A percentile compares a stretch with the other conserved stretches of the same genome.
phyloP scores from a whole-genome alignment of 2,329 filamentous ascomycete genomes.

The Curvularia lunata region DNA sequence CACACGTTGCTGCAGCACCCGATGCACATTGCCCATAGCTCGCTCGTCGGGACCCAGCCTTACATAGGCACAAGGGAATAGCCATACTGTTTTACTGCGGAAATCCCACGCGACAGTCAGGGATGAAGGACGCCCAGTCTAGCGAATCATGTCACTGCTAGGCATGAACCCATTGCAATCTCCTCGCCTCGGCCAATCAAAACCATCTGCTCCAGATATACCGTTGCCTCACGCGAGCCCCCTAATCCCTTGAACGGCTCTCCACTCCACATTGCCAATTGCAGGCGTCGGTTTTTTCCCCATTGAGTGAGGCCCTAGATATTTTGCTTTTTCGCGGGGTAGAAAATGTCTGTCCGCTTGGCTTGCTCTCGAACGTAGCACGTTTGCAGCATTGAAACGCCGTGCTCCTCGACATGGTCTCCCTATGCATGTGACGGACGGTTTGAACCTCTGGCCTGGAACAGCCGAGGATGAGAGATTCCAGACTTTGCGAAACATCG shows the following conservation, averaged over 20 bases:
- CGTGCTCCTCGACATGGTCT: not conserved
- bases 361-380: not conserved
- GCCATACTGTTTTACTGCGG: not conserved
- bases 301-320: not conserved
- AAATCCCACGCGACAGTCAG: slow-evolving; percentile 2
- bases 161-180: slow-evolving; percentile 12
- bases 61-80: not conserved
- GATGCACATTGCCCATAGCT: not conserved
- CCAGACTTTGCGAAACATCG: not conserved
- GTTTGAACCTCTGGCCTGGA: not conserved
- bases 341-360: not conserved
- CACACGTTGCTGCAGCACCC: not conserved
- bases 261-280: not conserved
- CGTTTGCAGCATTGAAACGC: not conserved
- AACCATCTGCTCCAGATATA: not conserved
- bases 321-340: not conserved
- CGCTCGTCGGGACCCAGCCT: not conserved
- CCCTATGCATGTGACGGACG: not conserved
- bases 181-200: slow-evolving; percentile 11
- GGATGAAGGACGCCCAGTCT: slow-evolving; percentile 1
- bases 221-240: not conserved
- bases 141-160: slow-evolving; percentile 12
- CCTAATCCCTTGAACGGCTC: not conserved
- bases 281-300: not conserved
- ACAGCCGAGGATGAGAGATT: not conserved